Base-by-base conservation (phyloP, 2,329 filamentous ascomycete species). In the Xylariaceae sp. region DNA sequence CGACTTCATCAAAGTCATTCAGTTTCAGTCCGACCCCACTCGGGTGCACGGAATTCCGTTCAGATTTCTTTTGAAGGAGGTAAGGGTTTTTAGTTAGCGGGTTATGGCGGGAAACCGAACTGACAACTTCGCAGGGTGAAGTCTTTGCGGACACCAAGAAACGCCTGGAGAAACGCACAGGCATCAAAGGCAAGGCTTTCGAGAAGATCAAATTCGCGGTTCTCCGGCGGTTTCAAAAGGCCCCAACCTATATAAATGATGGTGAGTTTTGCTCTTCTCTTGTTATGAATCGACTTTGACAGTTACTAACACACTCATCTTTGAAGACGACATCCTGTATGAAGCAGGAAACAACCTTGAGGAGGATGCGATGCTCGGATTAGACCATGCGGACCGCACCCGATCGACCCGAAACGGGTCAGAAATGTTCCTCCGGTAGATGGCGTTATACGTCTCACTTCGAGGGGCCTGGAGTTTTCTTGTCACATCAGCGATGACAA, bases 201-300 rank as follows among this genome's bases (percentile, higher is more conserved):
- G 93, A 99, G 75, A 97, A 97, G 80, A 94, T 99, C 75, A 97
- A 95, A 75, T 97, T 99, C 78, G 89, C 92, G 5, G 76, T 96
- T 37, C 83, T 97, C 55, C 80, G 86, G 73, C 81, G 89, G 72
- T 81, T 85, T 55, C 79, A 80, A 45, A 91, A 88, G 70, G 88
- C 92, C n/a, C 50, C 57, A 30, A 82, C 85, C 61, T 95, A 95
- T 76, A 79, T 99, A 51, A 86, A 88, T 66, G 94, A 97, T 76
- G 92, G 93, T 96, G 78, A 80, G 87, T 73, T 4, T 53, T 35
- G 15, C 39, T 53, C 13, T 53, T 8, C 42, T 6, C 42, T 13
- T 10, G 53, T 39, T 55, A 23, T 35, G 48, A 13, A 42, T 51
- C 11, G 56, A 35, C 6, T 11, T 17, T 18, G 11, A 15, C 44